Conservation (phyloP, 192 early-diverging fungal genomes). For the Backusella parvicylindrica region DNA sequence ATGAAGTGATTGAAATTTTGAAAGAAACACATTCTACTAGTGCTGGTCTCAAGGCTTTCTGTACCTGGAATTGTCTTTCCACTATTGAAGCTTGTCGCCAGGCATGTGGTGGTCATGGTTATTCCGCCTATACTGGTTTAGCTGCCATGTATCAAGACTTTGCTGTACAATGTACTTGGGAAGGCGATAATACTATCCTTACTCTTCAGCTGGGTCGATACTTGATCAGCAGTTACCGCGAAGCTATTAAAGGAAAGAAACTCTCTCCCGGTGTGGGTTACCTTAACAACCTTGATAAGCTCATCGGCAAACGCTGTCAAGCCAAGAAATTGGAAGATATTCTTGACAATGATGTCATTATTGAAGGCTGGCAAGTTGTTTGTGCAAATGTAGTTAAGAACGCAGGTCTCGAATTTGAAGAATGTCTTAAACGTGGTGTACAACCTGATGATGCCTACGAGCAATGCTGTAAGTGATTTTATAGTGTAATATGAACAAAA, state of each 20-base stretch:
- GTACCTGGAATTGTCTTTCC: conserved; percentile 87
- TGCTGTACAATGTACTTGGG: conserved; percentile 88
- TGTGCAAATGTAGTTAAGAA: conserved; percentile 79
- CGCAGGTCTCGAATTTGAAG: conserved; percentile 78
- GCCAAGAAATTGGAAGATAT: conserved; percentile 53
- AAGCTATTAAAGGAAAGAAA: conserved; percentile 70
- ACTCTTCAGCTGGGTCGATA: conserved; percentile 87
- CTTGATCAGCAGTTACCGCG: conserved; percentile 68
- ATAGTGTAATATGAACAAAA: too few relatives aligned
- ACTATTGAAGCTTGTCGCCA: conserved; percentile 92
- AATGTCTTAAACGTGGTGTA: conserved; percentile 57
- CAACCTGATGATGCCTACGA: conserved; percentile 83
- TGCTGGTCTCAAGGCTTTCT: conserved; percentile 90
- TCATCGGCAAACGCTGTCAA: conserved; percentile 43
- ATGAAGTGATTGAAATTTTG: conserved; percentile 69
- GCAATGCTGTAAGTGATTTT: conserved; percentile 65
- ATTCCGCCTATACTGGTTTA: conserved; percentile 89
- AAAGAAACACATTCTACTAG: conserved; percentile 91
- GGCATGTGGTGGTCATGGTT: conserved; percentile 91
- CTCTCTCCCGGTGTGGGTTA: conserved; percentile 77
- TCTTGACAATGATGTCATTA: conserved; percentile 56
- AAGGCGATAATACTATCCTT: conserved; percentile 91
- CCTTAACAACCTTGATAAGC: conserved; percentile 54
- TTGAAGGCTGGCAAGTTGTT: conserved; percentile 78
- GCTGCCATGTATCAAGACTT: conserved; percentile 84